Evolutionary conservation across 331 rosid genomes (phyloP), one percentile per base, ranked within the genome.

Genomic region (Malus hybrid): DNA sequence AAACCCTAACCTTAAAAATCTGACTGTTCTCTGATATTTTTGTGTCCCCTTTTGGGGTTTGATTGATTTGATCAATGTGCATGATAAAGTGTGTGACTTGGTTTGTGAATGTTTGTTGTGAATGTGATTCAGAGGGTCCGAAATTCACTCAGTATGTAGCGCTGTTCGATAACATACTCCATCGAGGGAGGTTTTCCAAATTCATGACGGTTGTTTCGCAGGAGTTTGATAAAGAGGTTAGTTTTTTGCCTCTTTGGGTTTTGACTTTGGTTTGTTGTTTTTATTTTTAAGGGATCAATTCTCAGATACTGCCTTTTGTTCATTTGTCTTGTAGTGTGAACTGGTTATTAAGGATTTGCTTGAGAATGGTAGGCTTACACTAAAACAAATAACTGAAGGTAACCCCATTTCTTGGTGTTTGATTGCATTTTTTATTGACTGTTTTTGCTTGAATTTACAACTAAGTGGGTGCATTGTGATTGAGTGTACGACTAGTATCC

Each of bases 321-420:
- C 67, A 27, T 62, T 76, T 69, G 79, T 69, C 32, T 61, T 87
- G 78, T 67, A 90, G 96, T 85, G 93, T 77, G 91, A 71, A 50
- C 83, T 81, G 72, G 70, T 91, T 81, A 80, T 91, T 16, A 88
- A 85, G 34, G 97, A 97, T 75, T 82, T 94, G 83, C 91, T 94
- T 74, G 91, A 89, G 48, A 85, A 94, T 67, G 98, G 97, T 14
- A 88, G 98, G 79, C 97, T 91, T 73, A 86, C 87, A 31, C 77
- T 81, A 67, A 83, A 85, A 77, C 98, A 91, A 73, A 82, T 91
- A 74, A 80, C 80, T 76, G 97, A 90, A 44, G 84, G 95, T 39
- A 79, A 91, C 90, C 12, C 27, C 46, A 69, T 76, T 86, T 71
- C 85, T 81, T 78, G 93, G 96, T 75, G 70, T 77, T 86, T 79